Evolutionary conservation across 164 flowering plant genomes (phyloP).

Genomic region (Tetrastigma voinierianum): DNA sequence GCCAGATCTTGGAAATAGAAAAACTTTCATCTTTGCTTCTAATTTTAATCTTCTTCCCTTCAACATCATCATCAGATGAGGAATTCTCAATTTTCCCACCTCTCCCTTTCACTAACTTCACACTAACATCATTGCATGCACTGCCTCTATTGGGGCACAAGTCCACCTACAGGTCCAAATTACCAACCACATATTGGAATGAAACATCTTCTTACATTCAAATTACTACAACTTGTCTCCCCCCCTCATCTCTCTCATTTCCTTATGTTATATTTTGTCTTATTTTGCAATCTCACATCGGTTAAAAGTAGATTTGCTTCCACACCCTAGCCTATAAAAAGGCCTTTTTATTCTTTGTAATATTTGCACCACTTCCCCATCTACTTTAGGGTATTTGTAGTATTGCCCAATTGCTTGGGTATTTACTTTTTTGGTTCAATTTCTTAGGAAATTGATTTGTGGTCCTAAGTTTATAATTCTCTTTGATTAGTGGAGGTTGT

Average conservation of each 20-base stretch:
- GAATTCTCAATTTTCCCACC: conserved; percentile 27
- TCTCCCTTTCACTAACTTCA: conserved; percentile 27
- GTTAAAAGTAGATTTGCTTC: too few relatives aligned
- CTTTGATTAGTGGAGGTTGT: too few relatives aligned
- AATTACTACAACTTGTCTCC: conserved; percentile 53
- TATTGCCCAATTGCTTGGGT: too few relatives aligned
- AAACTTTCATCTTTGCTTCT: conserved; percentile 67
- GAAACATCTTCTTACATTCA: conserved; percentile 74
- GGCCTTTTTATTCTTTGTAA: too few relatives aligned
- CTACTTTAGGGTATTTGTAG: too few relatives aligned
- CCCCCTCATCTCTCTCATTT: conserved; percentile 24
- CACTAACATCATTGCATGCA: conserved; percentile 11
- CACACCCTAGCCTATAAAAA: too few relatives aligned
- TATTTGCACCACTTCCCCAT: too few relatives aligned
- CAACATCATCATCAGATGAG: conserved; percentile 29
- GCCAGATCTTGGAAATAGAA: conserved; percentile 76
- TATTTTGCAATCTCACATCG: too few relatives aligned
- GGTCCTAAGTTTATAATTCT: too few relatives aligned
- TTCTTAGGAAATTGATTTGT: too few relatives aligned
- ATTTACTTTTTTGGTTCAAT: too few relatives aligned
- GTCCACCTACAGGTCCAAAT: conserved; percentile 51
- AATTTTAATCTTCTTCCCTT: conserved; percentile 47
- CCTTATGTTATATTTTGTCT: too few relatives aligned
- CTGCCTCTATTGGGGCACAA: conserved; percentile 20
- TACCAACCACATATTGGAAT: conserved; percentile 60